Percentiles rank a stretch among this genome's conserved stretches.
phyloP scores from a whole-genome alignment of 352 stramenopile genomes.

The Phytophthora vignae region DNA sequence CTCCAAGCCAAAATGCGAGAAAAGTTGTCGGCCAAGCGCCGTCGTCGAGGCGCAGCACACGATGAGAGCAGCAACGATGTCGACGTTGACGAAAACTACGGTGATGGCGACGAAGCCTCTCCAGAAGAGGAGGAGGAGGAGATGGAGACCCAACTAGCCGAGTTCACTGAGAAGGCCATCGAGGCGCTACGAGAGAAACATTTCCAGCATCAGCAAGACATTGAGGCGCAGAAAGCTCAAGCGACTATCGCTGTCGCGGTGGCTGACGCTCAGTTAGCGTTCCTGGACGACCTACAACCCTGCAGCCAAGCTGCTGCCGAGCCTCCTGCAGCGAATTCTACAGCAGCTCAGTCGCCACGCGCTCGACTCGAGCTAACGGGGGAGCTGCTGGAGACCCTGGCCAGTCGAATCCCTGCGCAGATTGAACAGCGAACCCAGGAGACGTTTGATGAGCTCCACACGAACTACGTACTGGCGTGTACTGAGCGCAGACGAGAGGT shows the following conservation, averaged over 20 bases:
- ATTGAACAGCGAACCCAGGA: constrained; percentile 33
- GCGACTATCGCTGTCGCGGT: constrained; percentile 23
- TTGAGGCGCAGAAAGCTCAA: constrained; percentile 21
- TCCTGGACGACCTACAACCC: constrained; percentile 15
- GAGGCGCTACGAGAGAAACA: constrained; percentile 23
- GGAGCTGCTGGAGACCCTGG: constrained; percentile 32
- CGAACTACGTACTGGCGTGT: constrained; percentile 29
- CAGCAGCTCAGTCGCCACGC: not conserved
- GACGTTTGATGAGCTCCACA: constrained; percentile 33
- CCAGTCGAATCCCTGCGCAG: constrained; percentile 28
- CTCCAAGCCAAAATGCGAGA: constrained; percentile 31
- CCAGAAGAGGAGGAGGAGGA: constrained; percentile 24
- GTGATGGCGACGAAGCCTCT: not conserved
- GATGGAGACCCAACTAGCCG: constrained; percentile 26
- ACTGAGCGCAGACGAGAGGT: constrained; percentile 29
- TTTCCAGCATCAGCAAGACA: constrained; percentile 20
- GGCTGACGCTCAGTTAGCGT: constrained; percentile 27
- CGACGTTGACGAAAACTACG: not conserved
- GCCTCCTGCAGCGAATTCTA: not conserved
- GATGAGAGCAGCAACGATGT: not conserved
- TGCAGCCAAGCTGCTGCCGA: not conserved
- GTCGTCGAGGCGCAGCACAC: not conserved
- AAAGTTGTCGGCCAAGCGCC: constrained; percentile 18
- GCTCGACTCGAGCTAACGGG: constrained; percentile 9
- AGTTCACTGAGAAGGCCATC: constrained; percentile 23